These are phyloP conservation scores for Fusarium kyushuense DNA, from an alignment of 2,329 filamentous ascomycete genomes.

Conservation along the genomic window DNA sequence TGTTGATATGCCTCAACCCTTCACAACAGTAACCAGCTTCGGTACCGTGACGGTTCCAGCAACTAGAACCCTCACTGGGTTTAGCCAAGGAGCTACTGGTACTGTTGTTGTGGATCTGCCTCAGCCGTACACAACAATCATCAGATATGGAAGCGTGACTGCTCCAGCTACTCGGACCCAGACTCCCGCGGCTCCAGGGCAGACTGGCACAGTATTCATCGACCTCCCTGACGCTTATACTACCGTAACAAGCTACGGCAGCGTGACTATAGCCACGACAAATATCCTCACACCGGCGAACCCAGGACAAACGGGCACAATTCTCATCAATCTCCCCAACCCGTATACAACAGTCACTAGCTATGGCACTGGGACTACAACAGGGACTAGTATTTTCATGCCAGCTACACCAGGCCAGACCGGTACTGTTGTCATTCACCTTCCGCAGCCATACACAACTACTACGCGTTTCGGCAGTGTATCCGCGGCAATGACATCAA, in stretches of 20 bases:
- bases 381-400: background rate
- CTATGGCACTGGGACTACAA: background rate
- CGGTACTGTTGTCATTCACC: background rate
- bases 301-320: slow-evolving; percentile 5
- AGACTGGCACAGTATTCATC: slow-evolving; percentile 5
- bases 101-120: slow-evolving; percentile 11
- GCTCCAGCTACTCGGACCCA: background rate
- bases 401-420: slow-evolving; percentile 4
- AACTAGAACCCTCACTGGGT: background rate
- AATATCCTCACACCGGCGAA: background rate
- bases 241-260: slow-evolving; percentile 1
- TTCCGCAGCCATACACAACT: background rate
- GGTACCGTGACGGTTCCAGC: background rate
- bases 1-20: slow-evolving; percentile 11
- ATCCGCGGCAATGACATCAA: background rate
- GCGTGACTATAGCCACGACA: background rate
- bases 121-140: background rate
- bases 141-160: background rate
- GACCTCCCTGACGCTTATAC: slow-evolving; percentile 6
- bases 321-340: slow-evolving; percentile 10
- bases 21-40: background rate
- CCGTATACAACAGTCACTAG: slow-evolving; percentile 1
- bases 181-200: background rate
- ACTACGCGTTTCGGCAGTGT: background rate
- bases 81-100: background rate